Percentiles rank a stretch among this genome's conserved stretches.
phyloP scores from a whole-genome alignment of 495 filamentous ascomycete species.

The Neurospora hispaniola region DNA sequence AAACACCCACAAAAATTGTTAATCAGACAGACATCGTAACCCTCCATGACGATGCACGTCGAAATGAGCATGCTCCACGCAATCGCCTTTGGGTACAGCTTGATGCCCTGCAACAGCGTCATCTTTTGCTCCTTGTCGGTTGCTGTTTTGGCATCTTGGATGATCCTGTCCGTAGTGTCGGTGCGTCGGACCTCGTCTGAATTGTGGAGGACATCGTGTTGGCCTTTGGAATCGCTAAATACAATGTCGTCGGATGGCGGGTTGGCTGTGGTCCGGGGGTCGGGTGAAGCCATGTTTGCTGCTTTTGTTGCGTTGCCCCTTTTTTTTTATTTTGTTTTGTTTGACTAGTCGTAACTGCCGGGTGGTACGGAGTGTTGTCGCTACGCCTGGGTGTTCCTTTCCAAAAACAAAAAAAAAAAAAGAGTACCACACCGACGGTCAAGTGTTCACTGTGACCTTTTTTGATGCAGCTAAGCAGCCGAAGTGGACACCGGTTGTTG shows the following conservation, averaged over 20 bases:
- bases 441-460: background rate
- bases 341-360: background rate
- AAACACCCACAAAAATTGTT: constrained; percentile 41
- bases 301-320: background rate
- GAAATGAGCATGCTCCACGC: constrained; percentile 51
- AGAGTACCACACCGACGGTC: background rate
- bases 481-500: background rate
- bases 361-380: background rate
- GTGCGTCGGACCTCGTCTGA: constrained; percentile 6
- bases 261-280: background rate
- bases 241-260: background rate
- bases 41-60: constrained; percentile 55
- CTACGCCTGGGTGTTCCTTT: background rate
- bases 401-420: background rate
- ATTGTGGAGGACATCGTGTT: background rate
- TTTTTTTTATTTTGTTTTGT: background rate
- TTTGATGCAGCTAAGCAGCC: background rate
- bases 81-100: constrained; percentile 45
- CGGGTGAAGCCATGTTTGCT: background rate
- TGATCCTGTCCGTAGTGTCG: constrained; percentile 28
- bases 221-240: constrained; percentile 1
- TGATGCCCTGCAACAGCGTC: constrained; percentile 42
- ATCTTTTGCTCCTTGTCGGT: constrained; percentile 45
- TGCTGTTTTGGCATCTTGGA: constrained; percentile 34
- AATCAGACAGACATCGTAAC: constrained; percentile 50